Evolutionary conservation across 2,329 filamentous ascomycete genomes (phyloP).

Genomic region (Fusarium liriodendri): DNA sequence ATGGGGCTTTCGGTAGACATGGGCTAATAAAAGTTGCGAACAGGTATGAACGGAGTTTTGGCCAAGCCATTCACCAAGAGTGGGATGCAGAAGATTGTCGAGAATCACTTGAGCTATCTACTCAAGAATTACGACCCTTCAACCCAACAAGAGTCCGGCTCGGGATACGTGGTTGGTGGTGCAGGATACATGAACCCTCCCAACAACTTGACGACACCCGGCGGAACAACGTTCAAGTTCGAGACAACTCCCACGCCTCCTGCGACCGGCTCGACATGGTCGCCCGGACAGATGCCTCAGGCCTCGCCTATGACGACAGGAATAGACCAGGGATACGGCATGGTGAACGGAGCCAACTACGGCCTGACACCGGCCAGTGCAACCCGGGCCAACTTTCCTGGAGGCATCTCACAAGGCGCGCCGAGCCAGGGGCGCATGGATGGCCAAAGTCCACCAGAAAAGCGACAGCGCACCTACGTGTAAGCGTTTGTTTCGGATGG

Average conservation of each 20-base stretch:
- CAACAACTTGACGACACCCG: constrained; percentile 40
- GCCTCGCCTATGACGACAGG: constrained; percentile 55
- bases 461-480: constrained; percentile 59
- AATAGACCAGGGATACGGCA: constrained; percentile 60
- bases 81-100: constrained; percentile 84
- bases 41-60: constrained; percentile 97
- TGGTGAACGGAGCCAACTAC: constrained; percentile 56
- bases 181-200: constrained; percentile 51
- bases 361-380: constrained; percentile 48
- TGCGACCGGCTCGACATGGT: constrained; percentile 60
- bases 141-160: constrained; percentile 53
- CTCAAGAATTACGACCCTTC: constrained; percentile 71
- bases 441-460: constrained; percentile 60
- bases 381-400: constrained; percentile 44
- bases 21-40: constrained; percentile 20
- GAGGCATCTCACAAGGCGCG: constrained; percentile 36
- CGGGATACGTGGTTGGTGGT: constrained; percentile 49
- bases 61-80: constrained; percentile 96
- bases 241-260: constrained; percentile 68
- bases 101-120: constrained; percentile 88
- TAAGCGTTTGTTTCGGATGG: constrained; percentile 16
- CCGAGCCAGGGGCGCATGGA: constrained; percentile 47
- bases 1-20: background rate
- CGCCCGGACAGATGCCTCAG: constrained; percentile 64
- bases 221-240: constrained; percentile 56